Percentiles rank a stretch among this genome's conserved stretches.
phyloP scores from a whole-genome alignment of 2,329 filamentous ascomycete genomes.

The Acrodontium crateriforme region DNA sequence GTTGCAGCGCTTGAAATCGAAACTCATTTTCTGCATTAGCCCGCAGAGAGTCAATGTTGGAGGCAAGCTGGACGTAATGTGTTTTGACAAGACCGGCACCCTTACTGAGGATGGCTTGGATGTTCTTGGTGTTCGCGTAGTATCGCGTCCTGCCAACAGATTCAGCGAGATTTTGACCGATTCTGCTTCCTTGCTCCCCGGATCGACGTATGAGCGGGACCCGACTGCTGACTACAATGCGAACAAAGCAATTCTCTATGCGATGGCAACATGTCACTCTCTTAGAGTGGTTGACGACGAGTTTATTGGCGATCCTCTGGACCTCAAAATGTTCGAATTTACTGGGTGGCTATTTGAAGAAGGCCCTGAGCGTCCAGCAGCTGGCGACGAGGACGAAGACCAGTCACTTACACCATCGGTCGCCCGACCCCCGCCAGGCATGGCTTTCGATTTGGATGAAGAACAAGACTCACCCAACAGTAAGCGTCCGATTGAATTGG shows the following conservation, averaged over 20 bases:
- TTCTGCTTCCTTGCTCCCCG: conserved; percentile 44
- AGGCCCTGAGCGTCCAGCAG: conserved; percentile 50
- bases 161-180: conserved; percentile 68
- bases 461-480: conserved; percentile 27
- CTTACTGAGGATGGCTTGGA: conserved; percentile 92
- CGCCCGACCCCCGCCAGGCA: conserved; percentile 58
- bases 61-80: conserved; percentile 89
- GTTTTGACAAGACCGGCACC: conserved; percentile 98
- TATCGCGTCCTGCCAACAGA: conserved; percentile 45
- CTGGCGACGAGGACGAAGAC: conserved; percentile 59
- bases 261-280: conserved; percentile 96
- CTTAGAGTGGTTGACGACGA: conserved; percentile 76
- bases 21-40: conserved; percentile 94
- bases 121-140: conserved; percentile 74
- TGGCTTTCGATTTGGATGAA: conserved; percentile 44
- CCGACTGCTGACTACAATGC: conserved; percentile 45
- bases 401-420: conserved; percentile 72
- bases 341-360: conserved; percentile 89
- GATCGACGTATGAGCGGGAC: conserved; percentile 41
- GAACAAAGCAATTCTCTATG: conserved; percentile 65
- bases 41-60: conserved; percentile 94
- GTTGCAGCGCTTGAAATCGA: conserved; percentile 67
- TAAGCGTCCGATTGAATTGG: conserved; percentile 59
- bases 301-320: conserved; percentile 81
- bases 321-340: conserved; percentile 98